These are phyloP conservation scores for Calycina herbarum DNA, from an alignment of 2,329 filamentous ascomycete genomes.

Conservation along the genomic window DNA sequence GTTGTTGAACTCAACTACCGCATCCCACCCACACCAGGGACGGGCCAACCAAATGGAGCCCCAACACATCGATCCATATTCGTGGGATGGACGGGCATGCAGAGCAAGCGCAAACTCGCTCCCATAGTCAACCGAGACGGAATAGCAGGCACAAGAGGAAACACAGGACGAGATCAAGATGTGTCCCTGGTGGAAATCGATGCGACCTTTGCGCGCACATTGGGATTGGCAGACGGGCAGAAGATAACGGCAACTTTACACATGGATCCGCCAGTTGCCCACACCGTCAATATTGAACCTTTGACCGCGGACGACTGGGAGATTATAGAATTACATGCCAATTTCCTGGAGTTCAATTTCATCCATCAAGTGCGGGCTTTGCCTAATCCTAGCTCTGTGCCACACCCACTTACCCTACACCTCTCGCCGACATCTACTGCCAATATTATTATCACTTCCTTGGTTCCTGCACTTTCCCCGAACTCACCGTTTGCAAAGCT, in stretches of 20 bases:
- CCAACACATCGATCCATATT: conserved; percentile 70
- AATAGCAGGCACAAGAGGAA: conserved; percentile 58
- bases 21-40: conserved; percentile 51
- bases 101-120: conserved; percentile 79
- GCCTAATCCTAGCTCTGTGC: conserved; percentile 74
- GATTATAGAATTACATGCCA: conserved; percentile 96
- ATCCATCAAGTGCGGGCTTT: conserved; percentile 89
- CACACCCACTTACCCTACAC: conserved; percentile 86
- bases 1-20: conserved; percentile 87
- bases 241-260: conserved; percentile 74
- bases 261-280: conserved; percentile 83
- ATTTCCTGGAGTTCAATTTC: conserved; percentile 91
- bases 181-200: conserved; percentile 81
- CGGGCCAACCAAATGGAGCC: conserved; percentile 47
- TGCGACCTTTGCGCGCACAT: conserved; percentile 73
- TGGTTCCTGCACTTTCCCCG: conserved; percentile 71
- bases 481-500: conserved; percentile 85
- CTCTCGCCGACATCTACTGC: conserved; percentile 94
- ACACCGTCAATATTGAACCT: conserved; percentile 96
- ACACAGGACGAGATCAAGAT: conserved; percentile 70
- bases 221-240: conserved; percentile 79
- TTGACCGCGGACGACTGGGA: conserved; percentile 97
- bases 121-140: conserved; percentile 75
- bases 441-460: conserved; percentile 80
- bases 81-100: conserved; percentile 97